phyloP scores from a whole-genome alignment of 148 eudicot genomes.

The Chenopodium album region DNA sequence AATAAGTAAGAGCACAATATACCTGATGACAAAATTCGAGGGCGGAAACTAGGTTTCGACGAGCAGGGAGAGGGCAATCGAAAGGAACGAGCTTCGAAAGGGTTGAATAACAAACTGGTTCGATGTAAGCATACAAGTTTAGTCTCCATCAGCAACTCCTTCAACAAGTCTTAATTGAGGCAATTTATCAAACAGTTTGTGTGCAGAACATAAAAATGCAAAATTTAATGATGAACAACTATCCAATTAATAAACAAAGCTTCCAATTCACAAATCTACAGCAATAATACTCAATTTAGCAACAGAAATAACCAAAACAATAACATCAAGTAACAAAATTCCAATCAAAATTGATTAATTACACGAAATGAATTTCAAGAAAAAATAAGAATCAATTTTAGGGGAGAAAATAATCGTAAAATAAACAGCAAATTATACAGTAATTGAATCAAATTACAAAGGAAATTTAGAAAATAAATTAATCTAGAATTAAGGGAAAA shows the following conservation, averaged over 20 bases:
- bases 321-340: too few relatives aligned
- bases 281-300: too few relatives aligned
- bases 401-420: too few relatives aligned
- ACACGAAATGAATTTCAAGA: too few relatives aligned
- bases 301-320: too few relatives aligned
- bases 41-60: slow-evolving; percentile 13
- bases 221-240: neutral
- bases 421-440: too few relatives aligned
- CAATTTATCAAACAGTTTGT: neutral
- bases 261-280: neutral
- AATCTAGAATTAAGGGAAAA: too few relatives aligned
- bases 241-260: neutral
- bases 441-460: too few relatives aligned
- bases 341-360: too few relatives aligned
- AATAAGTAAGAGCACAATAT: neutral
- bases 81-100: neutral
- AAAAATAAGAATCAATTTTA: too few relatives aligned
- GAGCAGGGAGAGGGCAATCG: neutral
- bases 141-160: slow-evolving; percentile 36
- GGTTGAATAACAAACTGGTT: slow-evolving; percentile 6
- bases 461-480: too few relatives aligned
- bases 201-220: neutral
- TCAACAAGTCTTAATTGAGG: slow-evolving; percentile 11
- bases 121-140: slow-evolving; percentile 35
- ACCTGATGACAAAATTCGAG: slow-evolving; percentile 23